A percentile compares a stretch with the other conserved stretches of the same genome.
Evolutionary conservation across 192 early-diverging fungal species (phyloP).

Genomic region (Phlyctochytrium arcticum): DNA sequence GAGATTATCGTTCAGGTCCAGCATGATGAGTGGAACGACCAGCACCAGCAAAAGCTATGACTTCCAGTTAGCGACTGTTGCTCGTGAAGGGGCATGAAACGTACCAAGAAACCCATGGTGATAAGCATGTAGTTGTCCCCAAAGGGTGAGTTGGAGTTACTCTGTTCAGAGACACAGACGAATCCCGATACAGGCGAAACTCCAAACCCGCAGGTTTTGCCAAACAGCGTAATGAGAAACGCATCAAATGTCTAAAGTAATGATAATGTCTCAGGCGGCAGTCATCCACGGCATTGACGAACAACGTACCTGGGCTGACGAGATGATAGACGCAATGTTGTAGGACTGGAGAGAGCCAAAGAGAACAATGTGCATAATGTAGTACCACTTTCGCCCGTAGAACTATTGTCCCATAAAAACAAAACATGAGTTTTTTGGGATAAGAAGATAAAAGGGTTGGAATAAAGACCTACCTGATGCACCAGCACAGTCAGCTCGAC

Average conservation of each 20-base stretch:
- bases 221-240: conserved; percentile 55
- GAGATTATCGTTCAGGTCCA: conserved; percentile 68
- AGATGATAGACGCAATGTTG: conserved; percentile 67
- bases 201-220: conserved; percentile 64
- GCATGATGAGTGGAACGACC: conserved; percentile 53
- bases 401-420: conserved; percentile 24
- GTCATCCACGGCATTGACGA: too few species aligned
- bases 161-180: conserved; percentile 47
- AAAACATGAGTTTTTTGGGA: too few species aligned
- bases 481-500: conserved; percentile 70
- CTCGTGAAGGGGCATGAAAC: neutral
- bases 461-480: conserved; percentile 31
- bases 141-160: conserved; percentile 50
- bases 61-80: neutral
- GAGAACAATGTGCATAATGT: conserved; percentile 56
- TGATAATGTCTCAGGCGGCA: too few species aligned
- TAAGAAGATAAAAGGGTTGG: neutral
- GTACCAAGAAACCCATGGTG: conserved; percentile 56
- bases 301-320: conserved; percentile 58
- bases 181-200: conserved; percentile 50
- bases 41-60: conserved; percentile 29
- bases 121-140: conserved; percentile 54
- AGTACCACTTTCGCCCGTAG: conserved; percentile 59
- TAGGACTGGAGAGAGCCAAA: conserved; percentile 67
- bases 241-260: conserved; percentile 57